Base-by-base conservation (phyloP, 257 asterid genomes). In the Apocynum venetum region DNA sequence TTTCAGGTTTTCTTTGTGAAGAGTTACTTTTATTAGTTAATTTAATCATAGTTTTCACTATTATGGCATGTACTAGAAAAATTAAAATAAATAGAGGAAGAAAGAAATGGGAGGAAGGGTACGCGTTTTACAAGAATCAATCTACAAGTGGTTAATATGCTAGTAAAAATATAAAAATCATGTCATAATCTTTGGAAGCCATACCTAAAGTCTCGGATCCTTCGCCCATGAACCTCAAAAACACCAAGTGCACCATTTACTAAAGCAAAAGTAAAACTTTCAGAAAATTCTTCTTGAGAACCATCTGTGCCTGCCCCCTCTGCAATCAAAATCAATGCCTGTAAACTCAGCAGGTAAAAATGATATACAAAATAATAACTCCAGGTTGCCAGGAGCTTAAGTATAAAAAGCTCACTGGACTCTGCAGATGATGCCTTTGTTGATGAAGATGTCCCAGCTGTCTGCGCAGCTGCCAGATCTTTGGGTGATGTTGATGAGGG, bases 211-310 rank as follows among this genome's bases (percentile, higher is more conserved):
- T 95, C 99, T 73, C 98, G 92, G 74, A 95, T 95, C 88, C 99
- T 91, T 83, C 98, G 92, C 38, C 99, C 99, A 57, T 91, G 99
- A 83, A 95, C 97, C 92, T 95, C 99, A 74, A 95, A 95, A 78
- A 95, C 99, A 81, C 99, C 99, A 82, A 95, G 96, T 74, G 99
- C 99, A 17, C 99, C 99, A 86, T 95, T 95, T 77, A 93, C 97
- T 82, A 95, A 81, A 75, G 99, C 99, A 86, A 95, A 95, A 36
- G 98, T 89, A 85, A 95, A 95, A 86, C 98, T 93, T 87, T 95
- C 99, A 31, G 98, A 91, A 85, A 90, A 91, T 78, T 95, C 99
- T 75, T 95, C 99, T 75, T 86, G 92, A 72, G 91, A 83, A 80
- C 91, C 97, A 80, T 93, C 98, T 17, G 91, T 79, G 77, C 88